Conservation (phyloP, 345 rosid species). For the Mercurialis annua region DNA sequence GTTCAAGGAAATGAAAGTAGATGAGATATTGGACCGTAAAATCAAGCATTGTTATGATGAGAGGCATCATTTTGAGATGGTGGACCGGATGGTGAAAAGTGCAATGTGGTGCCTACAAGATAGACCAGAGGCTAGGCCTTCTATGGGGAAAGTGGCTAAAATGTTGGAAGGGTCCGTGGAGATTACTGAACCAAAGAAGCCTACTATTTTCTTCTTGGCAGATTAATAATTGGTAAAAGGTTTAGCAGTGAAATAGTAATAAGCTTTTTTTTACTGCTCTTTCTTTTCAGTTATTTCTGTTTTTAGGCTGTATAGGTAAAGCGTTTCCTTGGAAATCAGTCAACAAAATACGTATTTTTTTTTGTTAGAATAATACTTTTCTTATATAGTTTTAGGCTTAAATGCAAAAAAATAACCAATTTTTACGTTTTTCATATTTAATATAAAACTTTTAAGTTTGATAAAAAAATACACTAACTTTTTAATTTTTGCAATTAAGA, state of each 20-base stretch:
- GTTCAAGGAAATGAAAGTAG: slow-evolving; percentile 57
- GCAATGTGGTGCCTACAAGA: slow-evolving; percentile 80
- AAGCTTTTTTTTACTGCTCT: background rate
- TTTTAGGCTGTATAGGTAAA: too few relatives aligned
- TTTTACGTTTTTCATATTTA: too few relatives aligned
- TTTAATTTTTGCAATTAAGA: too few relatives aligned
- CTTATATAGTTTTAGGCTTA: too few relatives aligned
- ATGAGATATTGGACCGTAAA: slow-evolving; percentile 57
- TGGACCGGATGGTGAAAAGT: slow-evolving; percentile 68
- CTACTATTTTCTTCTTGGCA: slow-evolving; percentile 57
- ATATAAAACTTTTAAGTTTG: too few relatives aligned
- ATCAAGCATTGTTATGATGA: slow-evolving; percentile 50
- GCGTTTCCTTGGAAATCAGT: too few relatives aligned
- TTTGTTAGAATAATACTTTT: too few relatives aligned
- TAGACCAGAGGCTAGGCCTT: slow-evolving; percentile 53
- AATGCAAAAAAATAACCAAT: too few relatives aligned
- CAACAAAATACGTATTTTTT: too few relatives aligned
- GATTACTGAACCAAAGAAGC: slow-evolving; percentile 60
- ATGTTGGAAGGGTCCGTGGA: slow-evolving; percentile 75
- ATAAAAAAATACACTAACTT: too few relatives aligned
- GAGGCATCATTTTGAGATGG: slow-evolving; percentile 46
- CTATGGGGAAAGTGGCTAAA: slow-evolving; percentile 75
- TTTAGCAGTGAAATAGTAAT: too few relatives aligned
- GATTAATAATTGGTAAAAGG: slow-evolving; percentile 33
- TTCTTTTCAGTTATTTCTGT: background rate